phyloP scores from a whole-genome alignment of 2,329 filamentous ascomycete species.

The Chaetomiaceae sp. region DNA sequence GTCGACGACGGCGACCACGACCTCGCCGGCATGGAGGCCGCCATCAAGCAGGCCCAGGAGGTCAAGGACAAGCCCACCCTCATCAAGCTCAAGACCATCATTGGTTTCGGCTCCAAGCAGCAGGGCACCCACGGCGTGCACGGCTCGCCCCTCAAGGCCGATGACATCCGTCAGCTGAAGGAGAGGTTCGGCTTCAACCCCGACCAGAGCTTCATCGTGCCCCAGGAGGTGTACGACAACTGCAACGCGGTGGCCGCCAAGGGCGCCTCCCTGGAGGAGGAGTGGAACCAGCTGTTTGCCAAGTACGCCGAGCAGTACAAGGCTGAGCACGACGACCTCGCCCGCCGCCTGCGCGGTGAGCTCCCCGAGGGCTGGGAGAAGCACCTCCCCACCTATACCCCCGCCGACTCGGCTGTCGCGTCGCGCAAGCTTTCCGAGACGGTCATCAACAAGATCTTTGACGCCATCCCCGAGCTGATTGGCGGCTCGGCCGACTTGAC shows the following conservation, averaged over 20 bases:
- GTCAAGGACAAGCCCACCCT: slow-evolving; percentile 95
- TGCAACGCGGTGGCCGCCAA: slow-evolving; percentile 81
- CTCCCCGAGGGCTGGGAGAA: slow-evolving; percentile 98
- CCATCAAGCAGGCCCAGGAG: slow-evolving; percentile 76
- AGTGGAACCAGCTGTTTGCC: slow-evolving; percentile 91
- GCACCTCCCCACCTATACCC: slow-evolving; percentile 83
- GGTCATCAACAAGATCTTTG: slow-evolving; percentile 83
- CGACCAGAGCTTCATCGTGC: slow-evolving; percentile 85
- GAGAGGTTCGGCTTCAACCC: slow-evolving; percentile 93
- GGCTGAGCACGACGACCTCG: slow-evolving; percentile 73
- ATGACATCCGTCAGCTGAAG: slow-evolving; percentile 93
- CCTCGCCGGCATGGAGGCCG: slow-evolving; percentile 79
- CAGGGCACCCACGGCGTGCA: slow-evolving; percentile 94
- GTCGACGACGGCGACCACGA: slow-evolving; percentile 88
- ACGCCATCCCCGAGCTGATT: slow-evolving; percentile 78
- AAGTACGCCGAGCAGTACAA: slow-evolving; percentile 79
- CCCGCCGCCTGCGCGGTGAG: slow-evolving; percentile 72
- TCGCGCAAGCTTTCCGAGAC: slow-evolving; percentile 95
- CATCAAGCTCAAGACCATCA: slow-evolving; percentile 96
- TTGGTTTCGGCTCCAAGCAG: slow-evolving; percentile 89
- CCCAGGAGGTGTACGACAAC: slow-evolving; percentile 88
- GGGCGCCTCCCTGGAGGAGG: slow-evolving; percentile 82
- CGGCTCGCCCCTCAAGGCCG: slow-evolving; percentile 90
- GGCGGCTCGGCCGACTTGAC: slow-evolving; percentile 97
- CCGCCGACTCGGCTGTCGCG: slow-evolving; percentile 76